Conservation (phyloP, 2,329 filamentous ascomycete species). For the Arachnopeziza araneosa region DNA sequence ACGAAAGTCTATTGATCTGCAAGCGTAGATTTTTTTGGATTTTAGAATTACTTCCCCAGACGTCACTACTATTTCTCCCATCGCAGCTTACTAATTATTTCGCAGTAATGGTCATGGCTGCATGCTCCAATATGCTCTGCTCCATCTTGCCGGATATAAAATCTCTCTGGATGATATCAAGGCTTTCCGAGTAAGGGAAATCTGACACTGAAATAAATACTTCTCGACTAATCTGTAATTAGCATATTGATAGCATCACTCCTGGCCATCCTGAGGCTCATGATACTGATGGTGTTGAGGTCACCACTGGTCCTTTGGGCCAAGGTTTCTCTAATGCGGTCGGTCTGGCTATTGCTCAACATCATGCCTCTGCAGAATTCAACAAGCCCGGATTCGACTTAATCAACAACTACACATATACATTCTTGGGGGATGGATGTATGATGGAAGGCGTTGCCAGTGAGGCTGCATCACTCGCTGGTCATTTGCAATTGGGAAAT, state of each 20-base stretch:
- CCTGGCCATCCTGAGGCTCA: conserved; percentile 95
- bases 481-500: conserved; percentile 96
- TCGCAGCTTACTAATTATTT: background rate
- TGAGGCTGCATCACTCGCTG: conserved; percentile 87
- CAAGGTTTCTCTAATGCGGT: conserved; percentile 98
- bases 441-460: conserved; percentile 96
- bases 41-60: background rate
- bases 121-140: conserved; percentile 98
- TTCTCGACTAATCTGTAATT: conserved; percentile 1
- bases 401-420: conserved; percentile 94
- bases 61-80: background rate
- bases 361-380: conserved; percentile 83
- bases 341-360: conserved; percentile 94
- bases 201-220: background rate
- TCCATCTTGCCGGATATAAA: conserved; percentile 92
- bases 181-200: conserved; percentile 76
- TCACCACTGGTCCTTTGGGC: conserved; percentile 95
- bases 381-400: conserved; percentile 94
- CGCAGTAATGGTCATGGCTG: conserved; percentile 93
- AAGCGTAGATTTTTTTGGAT: background rate
- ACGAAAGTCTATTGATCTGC: background rate
- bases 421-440: conserved; percentile 96
- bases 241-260: conserved; percentile 65
- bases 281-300: conserved; percentile 94
- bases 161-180: conserved; percentile 89